Evolutionary conservation across 495 filamentous ascomycete genomes (phyloP).

Genomic region (Xylona heveae): DNA sequence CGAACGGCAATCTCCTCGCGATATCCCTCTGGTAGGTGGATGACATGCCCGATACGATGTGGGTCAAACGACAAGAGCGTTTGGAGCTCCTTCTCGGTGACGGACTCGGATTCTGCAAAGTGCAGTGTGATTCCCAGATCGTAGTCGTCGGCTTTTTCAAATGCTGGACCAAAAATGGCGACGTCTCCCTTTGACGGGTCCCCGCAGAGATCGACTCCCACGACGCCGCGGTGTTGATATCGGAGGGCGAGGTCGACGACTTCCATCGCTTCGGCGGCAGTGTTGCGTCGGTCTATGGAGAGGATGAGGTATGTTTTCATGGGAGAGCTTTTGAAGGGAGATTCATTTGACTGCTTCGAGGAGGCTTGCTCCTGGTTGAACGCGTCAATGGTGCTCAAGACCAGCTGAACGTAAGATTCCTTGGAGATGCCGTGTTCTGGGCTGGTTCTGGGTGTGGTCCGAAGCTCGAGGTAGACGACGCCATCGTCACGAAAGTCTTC

Average conservation of each 20-base stretch:
- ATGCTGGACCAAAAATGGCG: constrained; percentile 28
- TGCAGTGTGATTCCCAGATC: constrained; percentile 50
- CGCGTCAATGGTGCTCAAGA: constrained; percentile 33
- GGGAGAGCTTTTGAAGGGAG: no score
- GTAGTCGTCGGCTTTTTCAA: constrained; percentile 27
- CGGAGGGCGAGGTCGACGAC: constrained; percentile 39
- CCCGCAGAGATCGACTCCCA: constrained; percentile 66
- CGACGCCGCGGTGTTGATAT: constrained; percentile 34
- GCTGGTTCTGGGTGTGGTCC: constrained; percentile 53
- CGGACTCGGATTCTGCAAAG: constrained; percentile 47
- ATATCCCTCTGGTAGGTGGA: constrained; percentile 39
- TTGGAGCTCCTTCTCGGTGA: constrained; percentile 31
- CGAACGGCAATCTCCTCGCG: constrained; percentile 30
- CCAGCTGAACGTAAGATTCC: constrained; percentile 37
- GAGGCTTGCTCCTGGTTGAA: constrained; percentile 17
- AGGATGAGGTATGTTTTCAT: constrained; percentile 48
- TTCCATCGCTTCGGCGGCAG: constrained; percentile 29
- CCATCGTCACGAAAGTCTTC: constrained; percentile 47
- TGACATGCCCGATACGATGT: constrained; percentile 59
- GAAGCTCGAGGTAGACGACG: constrained; percentile 60
- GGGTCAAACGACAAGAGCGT: constrained; percentile 42
- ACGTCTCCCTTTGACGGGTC: constrained; percentile 45
- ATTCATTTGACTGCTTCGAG: no score
- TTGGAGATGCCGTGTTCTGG: constrained; percentile 29
- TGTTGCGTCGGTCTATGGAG: constrained; percentile 47